Percentiles rank a stretch among this genome's conserved stretches.
Conservation (phyloP, 2,329 filamentous ascomycete genomes). For the Neopestalotiopsis sp. region DNA sequence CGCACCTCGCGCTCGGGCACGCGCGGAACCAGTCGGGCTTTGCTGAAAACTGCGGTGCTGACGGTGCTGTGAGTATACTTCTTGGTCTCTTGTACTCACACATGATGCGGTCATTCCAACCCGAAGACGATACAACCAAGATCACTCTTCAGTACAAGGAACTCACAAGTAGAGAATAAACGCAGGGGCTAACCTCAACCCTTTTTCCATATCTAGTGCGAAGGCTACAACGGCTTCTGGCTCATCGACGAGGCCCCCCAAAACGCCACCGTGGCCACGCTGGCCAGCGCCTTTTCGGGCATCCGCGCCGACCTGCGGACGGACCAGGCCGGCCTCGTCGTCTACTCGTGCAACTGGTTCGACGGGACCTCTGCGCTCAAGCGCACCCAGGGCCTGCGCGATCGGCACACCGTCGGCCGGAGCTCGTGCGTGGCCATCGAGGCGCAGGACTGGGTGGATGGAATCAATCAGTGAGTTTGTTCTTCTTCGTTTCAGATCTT, state of each 20-base stretch:
- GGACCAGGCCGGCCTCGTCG: constrained; percentile 73
- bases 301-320: constrained; percentile 74
- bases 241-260: constrained; percentile 48
- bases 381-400: constrained; percentile 60
- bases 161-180: too few species aligned
- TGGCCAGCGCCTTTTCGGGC: constrained; percentile 68
- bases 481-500: neutral
- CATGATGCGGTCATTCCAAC: neutral
- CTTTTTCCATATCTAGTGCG: constrained; percentile 50
- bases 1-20: constrained; percentile 66
- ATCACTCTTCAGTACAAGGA: too few species aligned
- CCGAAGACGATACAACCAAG: too few species aligned
- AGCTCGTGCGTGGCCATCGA: constrained; percentile 79
- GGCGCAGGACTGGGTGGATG: constrained; percentile 79
- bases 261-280: constrained; percentile 52
- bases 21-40: constrained; percentile 62
- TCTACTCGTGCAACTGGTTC: constrained; percentile 71
- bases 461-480: constrained; percentile 68
- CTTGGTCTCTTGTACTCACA: neutral
- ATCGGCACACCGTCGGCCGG: constrained; percentile 52
- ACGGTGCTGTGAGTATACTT: constrained; percentile 47
- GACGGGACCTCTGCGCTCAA: constrained; percentile 59
- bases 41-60: constrained; percentile 65
- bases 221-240: constrained; percentile 72
- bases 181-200: too few species aligned